These are phyloP conservation scores for Vickermania ingenoplastis DNA, from an alignment of 208 protist species.

Conservation along the genomic window DNA sequence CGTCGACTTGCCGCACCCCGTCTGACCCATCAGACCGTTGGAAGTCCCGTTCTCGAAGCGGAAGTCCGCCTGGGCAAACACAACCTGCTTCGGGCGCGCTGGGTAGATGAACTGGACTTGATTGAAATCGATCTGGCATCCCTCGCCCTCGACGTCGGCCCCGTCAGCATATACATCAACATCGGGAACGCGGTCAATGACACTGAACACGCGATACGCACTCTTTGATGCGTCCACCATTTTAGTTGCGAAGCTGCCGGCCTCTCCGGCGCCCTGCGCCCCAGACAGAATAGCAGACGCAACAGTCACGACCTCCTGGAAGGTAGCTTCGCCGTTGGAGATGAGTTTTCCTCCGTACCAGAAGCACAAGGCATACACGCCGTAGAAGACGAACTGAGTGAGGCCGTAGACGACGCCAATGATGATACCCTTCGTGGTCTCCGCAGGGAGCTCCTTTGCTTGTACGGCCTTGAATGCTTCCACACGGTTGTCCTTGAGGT, in stretches of 20 bases:
- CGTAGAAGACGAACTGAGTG: slow-evolving; percentile 57
- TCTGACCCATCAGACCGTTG: slow-evolving; percentile 72
- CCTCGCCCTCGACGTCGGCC: not conserved
- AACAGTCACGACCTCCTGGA: slow-evolving; percentile 40
- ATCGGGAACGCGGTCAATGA: slow-evolving; percentile 69
- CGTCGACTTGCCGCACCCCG: too few relatives aligned
- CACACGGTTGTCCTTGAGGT: slow-evolving; percentile 36
- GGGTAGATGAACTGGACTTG: slow-evolving; percentile 57
- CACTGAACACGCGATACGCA: slow-evolving; percentile 50
- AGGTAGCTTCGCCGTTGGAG: slow-evolving; percentile 39
- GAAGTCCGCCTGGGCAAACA: slow-evolving; percentile 32
- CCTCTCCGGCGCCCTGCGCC: slow-evolving; percentile 46
- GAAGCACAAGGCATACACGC: slow-evolving; percentile 45
- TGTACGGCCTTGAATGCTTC: slow-evolving; percentile 15
- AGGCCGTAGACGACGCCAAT: slow-evolving; percentile 36
- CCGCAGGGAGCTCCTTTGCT: slow-evolving; percentile 11
- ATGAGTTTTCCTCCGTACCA: slow-evolving; percentile 80
- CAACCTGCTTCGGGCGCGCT: slow-evolving; percentile 37
- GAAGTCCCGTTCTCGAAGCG: slow-evolving; percentile 26
- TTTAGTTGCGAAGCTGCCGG: slow-evolving; percentile 54
- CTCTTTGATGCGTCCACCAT: slow-evolving; percentile 29
- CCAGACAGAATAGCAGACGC: slow-evolving; percentile 49
- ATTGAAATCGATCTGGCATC: slow-evolving; percentile 39
- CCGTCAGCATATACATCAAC: slow-evolving; percentile 24
- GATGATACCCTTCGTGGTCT: slow-evolving; percentile 17